Evolutionary conservation across 108 stramenopile genomes (phyloP), one percentile per base, ranked within the genome.

Genomic region (Pelagomonas calceolata): DNA sequence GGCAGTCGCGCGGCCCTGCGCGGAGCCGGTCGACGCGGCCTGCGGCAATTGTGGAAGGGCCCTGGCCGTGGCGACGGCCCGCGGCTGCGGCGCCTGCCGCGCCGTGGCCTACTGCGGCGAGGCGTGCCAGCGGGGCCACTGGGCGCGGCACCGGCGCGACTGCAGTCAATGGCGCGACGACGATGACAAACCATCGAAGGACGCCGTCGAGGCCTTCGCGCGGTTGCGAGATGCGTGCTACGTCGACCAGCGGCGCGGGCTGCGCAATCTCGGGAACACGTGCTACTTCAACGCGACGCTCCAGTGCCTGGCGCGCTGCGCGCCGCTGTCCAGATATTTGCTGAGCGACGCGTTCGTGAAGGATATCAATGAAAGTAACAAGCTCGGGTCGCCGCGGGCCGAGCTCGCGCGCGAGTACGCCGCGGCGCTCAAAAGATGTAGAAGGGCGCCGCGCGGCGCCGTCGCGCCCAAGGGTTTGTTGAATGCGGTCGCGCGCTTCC

Each of bases 361-460:
- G 31, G 89, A 89, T 73, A 34, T 93, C 65, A 93, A 93, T 66
- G 71, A 76, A 18, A 36, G 72, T 30, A 91, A 93, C 82, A 85
- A 86, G 4, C 69, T 91, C 32, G 90, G 92, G 30, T 89, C 87
- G 3, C 90, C 90, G 31, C n/a, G n/a, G n/a, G 92, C 90, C 32
- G 86, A 88, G 45, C 78, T 93, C 10, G 90, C 92, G 0, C 70
- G 68, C 21, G 86, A 90, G 15, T 93, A 90, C 69, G 87, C 77
- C n/a, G 72, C 78, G 9, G 72, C 88, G 30, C 66, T 93, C 67
- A 89, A 83, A 69, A n/a, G n/a, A n/a, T n/a, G n/a, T n/a, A n/a
- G n/a, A n/a, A n/a, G n/a, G n/a, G n/a, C n/a, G n/a, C n/a, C n/a
- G n/a, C n/a, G n/a, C n/a, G n/a, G n/a, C n/a, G n/a, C n/a, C n/a